These are phyloP conservation scores for Gautieria morchelliformis DNA, from an alignment of 768 basidiomycete species.

Conservation along the genomic window DNA sequence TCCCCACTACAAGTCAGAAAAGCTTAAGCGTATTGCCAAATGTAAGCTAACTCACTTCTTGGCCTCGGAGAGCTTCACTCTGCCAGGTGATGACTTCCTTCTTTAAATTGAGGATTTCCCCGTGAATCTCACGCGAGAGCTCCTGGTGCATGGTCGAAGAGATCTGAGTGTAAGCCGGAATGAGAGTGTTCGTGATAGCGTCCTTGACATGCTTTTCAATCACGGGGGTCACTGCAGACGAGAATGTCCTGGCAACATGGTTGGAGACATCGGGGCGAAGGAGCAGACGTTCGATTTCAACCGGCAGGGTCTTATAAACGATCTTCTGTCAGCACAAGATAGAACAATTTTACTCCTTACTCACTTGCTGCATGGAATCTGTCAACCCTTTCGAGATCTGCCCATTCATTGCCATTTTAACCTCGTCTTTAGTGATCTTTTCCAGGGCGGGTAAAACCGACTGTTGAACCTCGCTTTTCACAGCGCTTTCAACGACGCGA, in stretches of 20 bases:
- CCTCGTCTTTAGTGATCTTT: constrained; percentile 72
- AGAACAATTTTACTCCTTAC: constrained; percentile 15
- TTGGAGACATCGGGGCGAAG: constrained; percentile 66
- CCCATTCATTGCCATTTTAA: constrained; percentile 66
- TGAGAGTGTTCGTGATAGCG: constrained; percentile 57
- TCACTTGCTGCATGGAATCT: constrained; percentile 64
- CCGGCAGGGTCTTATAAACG: constrained; percentile 51
- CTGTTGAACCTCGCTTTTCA: constrained; percentile 75
- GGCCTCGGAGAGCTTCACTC: constrained; percentile 61
- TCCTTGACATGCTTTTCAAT: constrained; percentile 81
- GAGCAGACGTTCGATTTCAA: constrained; percentile 71
- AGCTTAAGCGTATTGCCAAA: constrained; percentile 5
- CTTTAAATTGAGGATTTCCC: constrained; percentile 68
- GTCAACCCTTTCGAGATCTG: constrained; percentile 68
- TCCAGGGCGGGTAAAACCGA: constrained; percentile 79
- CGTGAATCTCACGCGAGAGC: constrained; percentile 60
- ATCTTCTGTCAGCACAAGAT: background rate
- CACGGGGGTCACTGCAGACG: constrained; percentile 60
- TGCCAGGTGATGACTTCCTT: constrained; percentile 78
- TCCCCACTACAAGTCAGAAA: constrained; percentile 4
- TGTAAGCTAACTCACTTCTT: constrained; percentile 49
- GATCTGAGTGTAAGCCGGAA: constrained; percentile 69
- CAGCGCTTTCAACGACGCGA: constrained; percentile 80
- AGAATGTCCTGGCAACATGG: constrained; percentile 68
- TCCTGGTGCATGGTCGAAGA: constrained; percentile 75